Evolutionary conservation across 345 rosid species (phyloP), one percentile per base, ranked within the genome.

Genomic region (Raphanus sativus): DNA sequence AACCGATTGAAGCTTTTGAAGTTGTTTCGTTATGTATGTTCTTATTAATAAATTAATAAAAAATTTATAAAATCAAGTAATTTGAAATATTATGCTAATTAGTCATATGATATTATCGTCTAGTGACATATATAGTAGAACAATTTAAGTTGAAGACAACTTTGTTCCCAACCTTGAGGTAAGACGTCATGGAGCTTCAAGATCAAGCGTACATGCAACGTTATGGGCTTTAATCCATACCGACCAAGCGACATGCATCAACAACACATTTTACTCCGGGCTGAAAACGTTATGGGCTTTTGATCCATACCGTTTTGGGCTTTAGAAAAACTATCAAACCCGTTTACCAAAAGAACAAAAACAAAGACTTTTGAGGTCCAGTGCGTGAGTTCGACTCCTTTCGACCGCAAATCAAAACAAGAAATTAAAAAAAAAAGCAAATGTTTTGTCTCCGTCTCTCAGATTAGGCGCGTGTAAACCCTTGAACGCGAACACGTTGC

Each of bases 401-500:
- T 17, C 0, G 0, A 2, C n/a, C 12, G 1, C 62, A 0, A 13
- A 7, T 8, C 0, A 36, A 36, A 36, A 7, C 9, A 36, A 21
- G 21, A 21, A 21, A 21, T 21, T n/a, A n/a, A n/a, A n/a, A 3
- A 15, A 0, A 28, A 33, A 33, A 24, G 0, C 28, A 21, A 45
- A 5, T 26, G 16, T 4, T 7, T 7, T n/a, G 15, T 10, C 3
- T 54, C 68, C 8, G 67, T 21, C 68, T 33, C 17, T 48, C 4
- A 73, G 24, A 61, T 77, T 11, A 7, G 62, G 65, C 65, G 77
- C 77, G 81, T 78, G 81, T 78, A 48, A 52, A 15, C 63, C 32
- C 48, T 52, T 67, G 1, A 72, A 50, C 12, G 52, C 73, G 69
- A 73, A 73, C 74, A 78, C 81, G 77, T 78, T 60, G 68, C 60